phyloP scores from a whole-genome alignment of 768 basidiomycete species.

The Calocybe indica region DNA sequence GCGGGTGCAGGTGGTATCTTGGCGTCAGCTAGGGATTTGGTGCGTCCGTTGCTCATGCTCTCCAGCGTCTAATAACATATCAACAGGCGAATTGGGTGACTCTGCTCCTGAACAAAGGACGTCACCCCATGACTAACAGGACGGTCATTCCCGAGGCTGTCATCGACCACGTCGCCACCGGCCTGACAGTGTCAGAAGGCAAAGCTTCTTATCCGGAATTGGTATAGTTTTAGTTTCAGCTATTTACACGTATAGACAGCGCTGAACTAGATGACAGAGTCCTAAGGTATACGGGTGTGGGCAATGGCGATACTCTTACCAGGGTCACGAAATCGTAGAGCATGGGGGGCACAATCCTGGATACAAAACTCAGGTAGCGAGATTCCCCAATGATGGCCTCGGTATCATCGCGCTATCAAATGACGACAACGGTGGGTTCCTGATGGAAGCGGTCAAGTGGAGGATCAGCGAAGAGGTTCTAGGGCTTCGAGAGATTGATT shows the following conservation, averaged over 20 bases:
- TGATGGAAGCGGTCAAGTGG: constrained; percentile 31
- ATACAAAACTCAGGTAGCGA: constrained; percentile 18
- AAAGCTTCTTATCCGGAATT: constrained; percentile 31
- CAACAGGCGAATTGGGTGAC: constrained; percentile 26
- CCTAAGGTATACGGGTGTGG: constrained; percentile 33
- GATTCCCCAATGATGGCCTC: constrained; percentile 16
- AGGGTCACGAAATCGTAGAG: constrained; percentile 35
- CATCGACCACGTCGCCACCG: constrained; percentile 29
- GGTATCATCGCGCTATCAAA: constrained; percentile 35
- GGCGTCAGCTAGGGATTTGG: constrained; percentile 34
- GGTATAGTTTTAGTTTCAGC: constrained; percentile 11
- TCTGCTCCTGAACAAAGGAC: constrained; percentile 32
- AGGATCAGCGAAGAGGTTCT: constrained; percentile 32
- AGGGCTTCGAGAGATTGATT: constrained; percentile 26
- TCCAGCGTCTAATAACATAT: neutral
- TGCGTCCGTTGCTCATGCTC: constrained; percentile 7
- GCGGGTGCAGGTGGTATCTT: constrained; percentile 37
- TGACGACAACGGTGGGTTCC: constrained; percentile 26
- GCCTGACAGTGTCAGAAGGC: constrained; percentile 25
- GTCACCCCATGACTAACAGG: constrained; percentile 30
- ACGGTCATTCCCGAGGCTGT: constrained; percentile 29
- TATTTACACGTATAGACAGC: neutral
- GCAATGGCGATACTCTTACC: constrained; percentile 32
- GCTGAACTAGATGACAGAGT: constrained; percentile 17
- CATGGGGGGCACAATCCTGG: constrained; percentile 38